Base-by-base conservation (phyloP, 768 basidiomycete genomes). In the Boletus rubescentipes region DNA sequence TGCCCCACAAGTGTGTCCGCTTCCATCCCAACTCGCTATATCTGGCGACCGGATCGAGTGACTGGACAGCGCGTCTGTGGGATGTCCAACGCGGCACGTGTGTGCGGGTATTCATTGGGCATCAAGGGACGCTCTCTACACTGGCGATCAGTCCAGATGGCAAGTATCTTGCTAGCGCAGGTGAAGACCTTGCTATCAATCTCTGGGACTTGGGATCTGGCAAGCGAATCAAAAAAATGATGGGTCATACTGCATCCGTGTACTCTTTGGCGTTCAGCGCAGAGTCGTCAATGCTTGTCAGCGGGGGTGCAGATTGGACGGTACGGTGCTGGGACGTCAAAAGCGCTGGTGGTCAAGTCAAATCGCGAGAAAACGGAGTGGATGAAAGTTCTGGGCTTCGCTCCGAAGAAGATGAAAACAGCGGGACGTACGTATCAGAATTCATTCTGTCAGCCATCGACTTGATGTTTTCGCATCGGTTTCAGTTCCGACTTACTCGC, bases 1-100 rank as follows among this genome's bases (percentile, higher is more conserved):
- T 42, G n/a, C 47, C 6, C 11, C 32, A 48, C 1, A 62, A 98
- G 97, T 94, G 93, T 68, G 81, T 99, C 21, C 82, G 85, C 67
- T 99, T 99, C 74, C 97, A 99, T 70, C 96, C 97, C 0, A 99
- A 99, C 67, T 97, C 95, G 21, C 73, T 99, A 34, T 99, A 98
- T 72, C 82, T 99, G 30, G 96, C 94, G 7, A 98, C 97, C 0
- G 97, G 94, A 14, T 98, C 96, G 4, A 92, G 88, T 61, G 97
- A 99, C 69, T 89, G 90, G 82, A 97, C 96, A 9, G 92, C 94
- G 53, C 85, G 97, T 43, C 71, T 99, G 38, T 99, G 97, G 97
- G 97, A 99, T 67, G 91, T 96, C n/a, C 97, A 98, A 64, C 85
- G 87, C 40, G 97, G 97, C 7, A 80, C 86, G 6, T 97, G 93